phyloP scores from a whole-genome alignment of 2,329 filamentous ascomycete species.

The Colletotrichum viniferum region DNA sequence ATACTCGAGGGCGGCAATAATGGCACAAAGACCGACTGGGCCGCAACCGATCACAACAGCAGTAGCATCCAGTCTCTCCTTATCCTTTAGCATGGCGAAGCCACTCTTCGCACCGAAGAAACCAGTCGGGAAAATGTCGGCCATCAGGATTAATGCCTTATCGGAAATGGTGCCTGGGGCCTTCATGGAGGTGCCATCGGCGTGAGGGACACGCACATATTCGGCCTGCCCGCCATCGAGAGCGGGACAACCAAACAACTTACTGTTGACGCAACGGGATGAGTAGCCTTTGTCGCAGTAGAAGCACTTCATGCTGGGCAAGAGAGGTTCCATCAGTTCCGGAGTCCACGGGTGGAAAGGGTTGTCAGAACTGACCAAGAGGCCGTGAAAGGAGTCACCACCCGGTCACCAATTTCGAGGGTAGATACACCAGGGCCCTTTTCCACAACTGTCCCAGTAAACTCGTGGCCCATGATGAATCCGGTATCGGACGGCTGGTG shows the following conservation, averaged over 20 bases:
- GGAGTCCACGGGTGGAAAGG: background rate
- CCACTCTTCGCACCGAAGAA: conserved; percentile 84
- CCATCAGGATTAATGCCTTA: conserved; percentile 82
- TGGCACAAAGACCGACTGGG: conserved; percentile 82
- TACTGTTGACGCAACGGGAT: conserved; percentile 73
- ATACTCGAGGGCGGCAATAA: conserved; percentile 77
- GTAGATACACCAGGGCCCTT: conserved; percentile 70
- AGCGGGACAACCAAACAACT: conserved; percentile 71
- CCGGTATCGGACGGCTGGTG: conserved; percentile 72
- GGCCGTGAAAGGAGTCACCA: conserved; percentile 84
- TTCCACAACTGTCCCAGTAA: conserved; percentile 76
- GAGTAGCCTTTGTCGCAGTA: conserved; percentile 81
- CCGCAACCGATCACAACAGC: conserved; percentile 87
- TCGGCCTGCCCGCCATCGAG: conserved; percentile 84
- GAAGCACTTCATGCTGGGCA: conserved; percentile 70
- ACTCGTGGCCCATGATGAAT: conserved; percentile 82
- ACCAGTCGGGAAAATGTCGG: conserved; percentile 88
- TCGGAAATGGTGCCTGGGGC: conserved; percentile 72
- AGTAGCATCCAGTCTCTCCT: conserved; percentile 68
- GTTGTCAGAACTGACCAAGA: conserved; percentile 63
- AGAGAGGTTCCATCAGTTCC: conserved; percentile 8
- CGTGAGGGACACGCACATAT: conserved; percentile 80
- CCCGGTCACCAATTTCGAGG: conserved; percentile 74
- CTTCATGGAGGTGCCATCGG: conserved; percentile 80
- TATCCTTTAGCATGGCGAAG: conserved; percentile 64